Conservation (phyloP, 1,284 basidiomycete genomes). For the Coniferiporia sulphurascens region DNA sequence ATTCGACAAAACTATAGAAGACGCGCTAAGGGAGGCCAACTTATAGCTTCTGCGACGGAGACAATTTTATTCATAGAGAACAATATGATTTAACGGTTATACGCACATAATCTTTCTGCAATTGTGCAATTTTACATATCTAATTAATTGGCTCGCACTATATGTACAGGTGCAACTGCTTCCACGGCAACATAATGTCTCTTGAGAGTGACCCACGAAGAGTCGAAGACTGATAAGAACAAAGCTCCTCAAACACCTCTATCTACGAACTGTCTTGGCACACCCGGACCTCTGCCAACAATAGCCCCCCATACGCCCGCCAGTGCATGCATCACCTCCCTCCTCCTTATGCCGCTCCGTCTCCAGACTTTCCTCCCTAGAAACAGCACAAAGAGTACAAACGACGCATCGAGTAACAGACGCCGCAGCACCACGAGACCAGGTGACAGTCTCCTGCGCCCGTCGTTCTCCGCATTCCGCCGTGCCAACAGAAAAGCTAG, state of each 20-base stretch:
- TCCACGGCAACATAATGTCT: neutral
- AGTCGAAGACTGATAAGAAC: too few species aligned
- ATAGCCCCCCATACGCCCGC: constrained; percentile 65
- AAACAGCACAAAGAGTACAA: constrained; percentile 55
- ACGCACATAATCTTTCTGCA: neutral
- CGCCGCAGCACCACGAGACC: constrained; percentile 61
- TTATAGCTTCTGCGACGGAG: neutral
- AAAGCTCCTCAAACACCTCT: constrained; percentile 36
- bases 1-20: neutral
- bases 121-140: constrained; percentile 2
- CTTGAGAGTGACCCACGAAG: neutral
- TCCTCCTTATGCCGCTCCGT: constrained; percentile 59
- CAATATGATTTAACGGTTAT: neutral
- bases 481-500: constrained; percentile 47
- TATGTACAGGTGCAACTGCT: neutral
- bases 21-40: neutral
- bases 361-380: constrained; percentile 58
- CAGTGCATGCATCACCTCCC: constrained; percentile 61
- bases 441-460: constrained; percentile 38
- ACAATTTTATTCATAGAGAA: neutral
- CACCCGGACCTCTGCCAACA: constrained; percentile 39
- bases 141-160: neutral
- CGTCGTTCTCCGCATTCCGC: constrained; percentile 36
- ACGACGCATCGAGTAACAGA: constrained; percentile 69
- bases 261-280: constrained; percentile 43